phyloP scores from a whole-genome alignment of 352 stramenopile genomes.

The Phytophthora pistaciae region DNA sequence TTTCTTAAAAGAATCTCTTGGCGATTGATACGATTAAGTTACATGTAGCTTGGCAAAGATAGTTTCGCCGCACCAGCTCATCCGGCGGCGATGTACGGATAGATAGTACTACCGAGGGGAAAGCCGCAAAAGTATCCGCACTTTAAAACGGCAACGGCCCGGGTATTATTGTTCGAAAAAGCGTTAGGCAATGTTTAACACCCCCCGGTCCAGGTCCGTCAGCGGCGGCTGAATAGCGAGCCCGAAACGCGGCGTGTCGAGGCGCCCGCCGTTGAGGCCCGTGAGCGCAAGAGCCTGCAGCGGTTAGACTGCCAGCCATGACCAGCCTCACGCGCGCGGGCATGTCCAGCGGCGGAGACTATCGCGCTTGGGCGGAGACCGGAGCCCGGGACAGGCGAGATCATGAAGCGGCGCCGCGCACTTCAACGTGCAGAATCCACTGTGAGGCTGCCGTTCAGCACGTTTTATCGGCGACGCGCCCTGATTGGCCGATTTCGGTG shows the following conservation, averaged over 20 bases:
- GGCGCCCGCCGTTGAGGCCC: too few relatives aligned
- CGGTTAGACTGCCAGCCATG: neutral
- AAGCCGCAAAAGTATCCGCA: neutral
- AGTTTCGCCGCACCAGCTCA: too few relatives aligned
- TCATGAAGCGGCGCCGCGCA: constrained; percentile 9
- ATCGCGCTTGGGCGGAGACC: neutral
- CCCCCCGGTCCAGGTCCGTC: neutral
- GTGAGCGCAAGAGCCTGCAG: too few relatives aligned
- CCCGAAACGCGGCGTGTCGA: neutral
- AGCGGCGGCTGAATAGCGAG: neutral
- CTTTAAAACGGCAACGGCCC: neutral
- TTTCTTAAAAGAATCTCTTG: too few relatives aligned
- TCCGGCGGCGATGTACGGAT: too few relatives aligned
- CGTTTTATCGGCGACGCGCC: constrained; percentile 27
- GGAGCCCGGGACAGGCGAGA: constrained; percentile 12
- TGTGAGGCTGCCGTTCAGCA: constrained; percentile 18
- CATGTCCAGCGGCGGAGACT: neutral
- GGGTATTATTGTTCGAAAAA: constrained; percentile 3
- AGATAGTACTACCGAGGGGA: too few relatives aligned
- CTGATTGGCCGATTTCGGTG: constrained; percentile 29
- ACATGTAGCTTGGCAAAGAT: too few relatives aligned
- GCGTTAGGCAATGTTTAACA: constrained; percentile 5
- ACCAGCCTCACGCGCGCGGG: neutral
- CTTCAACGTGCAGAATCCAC: constrained; percentile 22
- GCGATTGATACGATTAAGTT: too few relatives aligned